Evolutionary conservation across 495 filamentous ascomycete species (phyloP), one percentile per base, ranked within the genome.

Genomic region (Letharia columbiana): DNA sequence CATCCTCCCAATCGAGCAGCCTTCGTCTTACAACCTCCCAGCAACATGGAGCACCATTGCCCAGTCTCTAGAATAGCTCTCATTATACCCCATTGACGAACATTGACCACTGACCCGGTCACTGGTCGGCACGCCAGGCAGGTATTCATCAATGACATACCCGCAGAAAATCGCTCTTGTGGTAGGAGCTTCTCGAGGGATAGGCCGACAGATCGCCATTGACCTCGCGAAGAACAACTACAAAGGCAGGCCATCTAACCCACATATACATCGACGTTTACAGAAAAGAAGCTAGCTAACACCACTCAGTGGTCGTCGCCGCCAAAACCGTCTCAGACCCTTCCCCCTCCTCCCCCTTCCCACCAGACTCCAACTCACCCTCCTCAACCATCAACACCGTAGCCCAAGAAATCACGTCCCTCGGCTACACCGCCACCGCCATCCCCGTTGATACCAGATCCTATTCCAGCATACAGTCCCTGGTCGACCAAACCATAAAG

Each of bases 331-430:
- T 82, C 13, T 91, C 87, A 62, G 81, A 87, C 71, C 83, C 87
- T 31, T 72, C 72, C 66, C 78, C 73, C 62, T 74, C 77, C 42
- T 71, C 69, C 8, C 84, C 87, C 6, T 92, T 92, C 12, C 89
- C 90, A 4, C 91, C 91, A 0, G 81, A 93, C 71, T 91, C 91
- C n/a, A 92, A 94, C 74, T 92, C 89, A 28, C 73, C 76, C 2
- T 71, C 82, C 42, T 93, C 90, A 44, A 96, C 91, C 23, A 91
- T 95, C 77, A 90, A 78, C 75, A 95, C 91, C 9, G 91, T 95
- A 58, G 87, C 80, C 69, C 86, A 86, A 45, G 91, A 96, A 72
- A 96, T 94, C 70, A 78, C 71, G 23, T 83, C 87, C 67, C 77
- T 84, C 4, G 86, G 87, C 13, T 87, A 87, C 45, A 76, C 81